Conservation (phyloP, 495 filamentous ascomycete genomes). For the Penicillium atrosanguineum region DNA sequence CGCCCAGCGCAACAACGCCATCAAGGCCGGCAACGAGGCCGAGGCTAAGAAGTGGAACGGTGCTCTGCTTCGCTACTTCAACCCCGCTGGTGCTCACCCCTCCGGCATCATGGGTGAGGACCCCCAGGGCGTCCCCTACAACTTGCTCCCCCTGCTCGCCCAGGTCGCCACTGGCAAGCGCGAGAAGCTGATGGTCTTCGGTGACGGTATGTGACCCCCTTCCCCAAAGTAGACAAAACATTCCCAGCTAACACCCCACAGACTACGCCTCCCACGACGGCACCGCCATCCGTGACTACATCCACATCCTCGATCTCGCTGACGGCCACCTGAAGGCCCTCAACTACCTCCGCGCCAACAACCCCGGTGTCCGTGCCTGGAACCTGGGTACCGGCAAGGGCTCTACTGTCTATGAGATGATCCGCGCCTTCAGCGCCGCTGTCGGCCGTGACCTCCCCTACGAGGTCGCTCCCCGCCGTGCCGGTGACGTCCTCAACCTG, state of each 20-base stretch:
- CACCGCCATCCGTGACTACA: conserved; percentile 75
- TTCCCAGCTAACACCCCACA: conserved; percentile 27
- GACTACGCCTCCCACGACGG: conserved; percentile 89
- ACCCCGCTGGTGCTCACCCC: conserved; percentile 92
- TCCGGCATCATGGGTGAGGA: conserved; percentile 98
- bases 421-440: conserved; percentile 85
- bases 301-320: conserved; percentile 86
- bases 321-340: conserved; percentile 87
- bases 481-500: conserved; percentile 90
- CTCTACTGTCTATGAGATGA: conserved; percentile 95
- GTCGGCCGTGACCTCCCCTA: conserved; percentile 85
- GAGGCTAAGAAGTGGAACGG: conserved; percentile 81
- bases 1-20: conserved; percentile 78
- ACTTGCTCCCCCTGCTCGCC: conserved; percentile 88
- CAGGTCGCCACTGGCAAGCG: conserved; percentile 95
- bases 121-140: conserved; percentile 92
- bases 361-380: conserved; percentile 94
- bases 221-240: not conserved
- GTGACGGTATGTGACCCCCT: conserved; percentile 65
- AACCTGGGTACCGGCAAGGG: conserved; percentile 95
- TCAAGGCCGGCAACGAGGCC: conserved; percentile 71
- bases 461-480: conserved; percentile 76
- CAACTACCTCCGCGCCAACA: conserved; percentile 83
- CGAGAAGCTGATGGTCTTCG: conserved; percentile 92
- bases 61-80: conserved; percentile 94